These are phyloP conservation scores for Pichia sp. DNA, from an alignment of 1,139 yeast genomes.

Conservation along the genomic window DNA sequence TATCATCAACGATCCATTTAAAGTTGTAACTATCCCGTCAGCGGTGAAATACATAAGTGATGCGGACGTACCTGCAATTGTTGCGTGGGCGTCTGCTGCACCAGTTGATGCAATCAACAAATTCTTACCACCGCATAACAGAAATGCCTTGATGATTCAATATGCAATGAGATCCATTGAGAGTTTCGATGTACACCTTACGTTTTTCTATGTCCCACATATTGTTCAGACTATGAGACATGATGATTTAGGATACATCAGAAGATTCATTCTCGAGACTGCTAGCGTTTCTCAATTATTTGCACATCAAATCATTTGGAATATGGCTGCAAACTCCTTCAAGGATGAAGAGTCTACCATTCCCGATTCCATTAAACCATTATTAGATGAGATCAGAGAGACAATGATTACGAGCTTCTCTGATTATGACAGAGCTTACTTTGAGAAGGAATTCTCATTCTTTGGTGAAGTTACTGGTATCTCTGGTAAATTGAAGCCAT, in stretches of 20 bases:
- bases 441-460: conserved; percentile 79
- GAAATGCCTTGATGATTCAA: conserved; percentile 66
- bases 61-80: conserved; percentile 38
- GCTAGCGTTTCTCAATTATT: conserved; percentile 86
- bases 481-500: conserved; percentile 92
- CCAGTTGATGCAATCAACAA: conserved; percentile 85
- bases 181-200: conserved; percentile 76
- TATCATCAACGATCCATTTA: conserved; percentile 43
- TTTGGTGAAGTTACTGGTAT: conserved; percentile 89
- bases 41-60: conserved; percentile 56
- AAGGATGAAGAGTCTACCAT: conserved; percentile 78
- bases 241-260: conserved; percentile 79
- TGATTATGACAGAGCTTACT: conserved; percentile 54
- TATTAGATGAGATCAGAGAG: conserved; percentile 65
- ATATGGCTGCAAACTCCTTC: conserved; percentile 88
- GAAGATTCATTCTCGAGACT: conserved; percentile 82
- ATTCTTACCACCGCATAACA: conserved; percentile 70
- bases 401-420: conserved; percentile 59
- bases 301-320: conserved; percentile 98
- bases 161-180: conserved; percentile 89
- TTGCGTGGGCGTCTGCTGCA: conserved; percentile 70
- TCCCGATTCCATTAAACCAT: conserved; percentile 82
- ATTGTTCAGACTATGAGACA: conserved; percentile 88
- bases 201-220: conserved; percentile 97
- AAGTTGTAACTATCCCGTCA: conserved; percentile 53